Conservation (phyloP, 345 rosid genomes). For the Mercurialis annua region DNA sequence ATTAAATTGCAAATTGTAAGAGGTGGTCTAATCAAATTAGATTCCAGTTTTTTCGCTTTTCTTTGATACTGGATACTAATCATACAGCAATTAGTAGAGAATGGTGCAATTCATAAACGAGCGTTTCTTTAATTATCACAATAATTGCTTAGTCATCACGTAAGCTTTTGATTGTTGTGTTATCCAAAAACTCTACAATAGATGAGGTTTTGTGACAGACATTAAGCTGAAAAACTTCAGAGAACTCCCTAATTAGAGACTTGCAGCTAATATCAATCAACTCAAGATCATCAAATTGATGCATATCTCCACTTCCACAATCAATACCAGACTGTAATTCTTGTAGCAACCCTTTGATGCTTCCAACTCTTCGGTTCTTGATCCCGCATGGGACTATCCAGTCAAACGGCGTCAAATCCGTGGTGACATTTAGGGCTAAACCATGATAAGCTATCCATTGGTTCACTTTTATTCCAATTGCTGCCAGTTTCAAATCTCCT, state of each 20-base stretch:
- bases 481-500: conserved; percentile 77
- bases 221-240: conserved; percentile 61
- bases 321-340: conserved; percentile 16
- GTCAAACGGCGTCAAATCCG: conserved; percentile 63
- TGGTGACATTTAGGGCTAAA: conserved; percentile 73
- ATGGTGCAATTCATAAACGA: neutral
- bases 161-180: neutral
- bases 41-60: neutral
- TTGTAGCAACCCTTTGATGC: conserved; percentile 44
- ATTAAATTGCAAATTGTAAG: too few relatives aligned
- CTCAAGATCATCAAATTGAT: conserved; percentile 25
- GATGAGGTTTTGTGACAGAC: conserved; percentile 10
- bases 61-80: neutral
- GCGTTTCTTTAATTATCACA: neutral
- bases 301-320: neutral
- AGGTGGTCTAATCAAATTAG: neutral
- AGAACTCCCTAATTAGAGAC: conserved; percentile 59
- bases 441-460: conserved; percentile 80
- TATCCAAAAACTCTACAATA: neutral
- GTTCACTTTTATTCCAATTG: conserved; percentile 71
- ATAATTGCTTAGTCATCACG: neutral
- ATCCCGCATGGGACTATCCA: conserved; percentile 82
- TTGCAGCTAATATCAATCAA: conserved; percentile 44
- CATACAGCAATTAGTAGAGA: neutral
- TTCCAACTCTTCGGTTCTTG: conserved; percentile 61